Percentiles rank a stretch among this genome's conserved stretches.
Evolutionary conservation across 768 basidiomycete genomes (phyloP).

Genomic region (Hericium coralloides): DNA sequence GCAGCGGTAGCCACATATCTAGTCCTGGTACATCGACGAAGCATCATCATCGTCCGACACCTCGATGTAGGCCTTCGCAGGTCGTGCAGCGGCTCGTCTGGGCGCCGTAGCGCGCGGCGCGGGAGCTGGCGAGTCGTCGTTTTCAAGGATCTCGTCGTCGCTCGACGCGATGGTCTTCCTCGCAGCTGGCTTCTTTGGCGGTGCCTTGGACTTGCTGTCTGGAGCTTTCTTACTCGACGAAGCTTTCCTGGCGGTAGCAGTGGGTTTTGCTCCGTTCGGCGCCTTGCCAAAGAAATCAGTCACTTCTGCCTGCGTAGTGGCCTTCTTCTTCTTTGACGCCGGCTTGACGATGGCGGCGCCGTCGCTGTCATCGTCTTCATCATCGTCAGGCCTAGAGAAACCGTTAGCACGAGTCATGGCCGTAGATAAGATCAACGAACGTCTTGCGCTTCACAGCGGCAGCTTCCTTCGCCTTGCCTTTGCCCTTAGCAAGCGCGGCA

Average conservation of each 20-base stretch:
- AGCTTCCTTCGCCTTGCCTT: conserved; percentile 21
- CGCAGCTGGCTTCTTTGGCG: conserved; percentile 6
- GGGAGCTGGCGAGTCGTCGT: conserved; percentile 31
- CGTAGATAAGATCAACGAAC: conserved; percentile 26
- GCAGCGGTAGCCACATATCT: neutral
- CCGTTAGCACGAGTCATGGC: neutral
- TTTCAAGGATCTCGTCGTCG: conserved; percentile 34
- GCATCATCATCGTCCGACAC: conserved; percentile 43
- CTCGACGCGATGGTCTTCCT: conserved; percentile 26
- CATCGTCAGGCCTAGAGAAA: neutral
- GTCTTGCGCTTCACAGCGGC: conserved; percentile 55
- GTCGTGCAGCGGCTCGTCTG: conserved; percentile 41
- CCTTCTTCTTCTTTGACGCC: conserved; percentile 41
- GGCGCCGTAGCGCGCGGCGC: conserved; percentile 30
- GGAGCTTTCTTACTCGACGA: conserved; percentile 9
- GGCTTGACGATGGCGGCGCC: conserved; percentile 31
- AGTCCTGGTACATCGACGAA: neutral
- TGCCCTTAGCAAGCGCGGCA: conserved; percentile 12
- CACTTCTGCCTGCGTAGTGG: conserved; percentile 22
- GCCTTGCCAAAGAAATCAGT: conserved; percentile 55
- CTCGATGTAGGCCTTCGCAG: conserved; percentile 29
- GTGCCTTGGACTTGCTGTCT: neutral
- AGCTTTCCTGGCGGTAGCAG: conserved; percentile 19
- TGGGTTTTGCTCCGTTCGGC: conserved; percentile 29
- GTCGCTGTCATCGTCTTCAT: neutral